Evolutionary conservation across 2,329 filamentous ascomycete species (phyloP), one percentile per base, ranked within the genome.

Genomic region (Aspergillus fijiensis): DNA sequence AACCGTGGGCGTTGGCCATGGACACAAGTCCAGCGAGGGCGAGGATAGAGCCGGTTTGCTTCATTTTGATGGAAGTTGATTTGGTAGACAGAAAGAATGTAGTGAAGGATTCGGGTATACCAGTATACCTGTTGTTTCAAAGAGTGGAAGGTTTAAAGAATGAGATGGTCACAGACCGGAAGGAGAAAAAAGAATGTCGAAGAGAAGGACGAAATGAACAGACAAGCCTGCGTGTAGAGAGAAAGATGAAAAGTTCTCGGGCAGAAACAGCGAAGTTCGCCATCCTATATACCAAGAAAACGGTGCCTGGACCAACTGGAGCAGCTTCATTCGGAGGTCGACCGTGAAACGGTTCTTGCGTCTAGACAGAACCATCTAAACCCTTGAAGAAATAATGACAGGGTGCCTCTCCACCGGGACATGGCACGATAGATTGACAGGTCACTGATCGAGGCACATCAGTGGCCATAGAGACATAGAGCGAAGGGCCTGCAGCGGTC

Each of bases 1-100:
- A 81, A 65, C 84, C 84, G 73, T 86, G 84, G 67, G 76, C 82
- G 55, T 79, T 75, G 65, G 80, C 83, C 59, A 79, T 74, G 61
- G 78, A 75, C 66, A 78, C 67, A 45, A 83, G 70, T 67, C 76
- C 74, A 65, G 79, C 76, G 56, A 81, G 62, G 64, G 76, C 73
- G 62, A 80, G 65, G 60, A 77, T 72, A 63, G 79, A 68, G 55
- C 75, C 70, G 67, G 75, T 65, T 56, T 75, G 73, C 73, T 80
- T 79, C 79, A 79, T 80, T 64, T 66, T 78, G 70, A 57, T 55
- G 6, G 16, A 45, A 23, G 50, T 39, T 27, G 51, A 25, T 51
- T 53, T 19, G 33, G 49, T 33, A 35, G n/a, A 27, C 50, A 31
- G 23, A 14, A 42, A 25, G 39, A 58, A 50, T 29, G 45, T 47